phyloP scores from a whole-genome alignment of 176 grass and related monocot genomes.

The Tuctoria greenei region DNA sequence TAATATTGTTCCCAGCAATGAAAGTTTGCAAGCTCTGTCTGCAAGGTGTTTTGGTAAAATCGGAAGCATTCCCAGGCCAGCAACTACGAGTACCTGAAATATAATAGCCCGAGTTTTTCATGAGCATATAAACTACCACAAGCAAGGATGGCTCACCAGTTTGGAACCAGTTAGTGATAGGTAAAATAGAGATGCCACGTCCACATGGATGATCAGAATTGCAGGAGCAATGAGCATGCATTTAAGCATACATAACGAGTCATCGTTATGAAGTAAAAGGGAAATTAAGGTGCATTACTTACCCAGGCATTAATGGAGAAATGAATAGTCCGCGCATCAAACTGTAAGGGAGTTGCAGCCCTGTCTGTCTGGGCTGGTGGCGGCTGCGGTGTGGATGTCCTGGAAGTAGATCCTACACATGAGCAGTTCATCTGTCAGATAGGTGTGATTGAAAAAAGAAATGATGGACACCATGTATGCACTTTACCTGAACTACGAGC shows the following conservation, averaged over 20 bases:
- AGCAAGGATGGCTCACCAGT: neutral
- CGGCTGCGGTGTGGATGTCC: slow-evolving; percentile 31
- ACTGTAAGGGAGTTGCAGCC: slow-evolving; percentile 52
- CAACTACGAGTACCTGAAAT: slow-evolving; percentile 76
- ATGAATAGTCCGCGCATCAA: slow-evolving; percentile 71
- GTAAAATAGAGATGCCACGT: neutral
- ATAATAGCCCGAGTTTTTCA: slow-evolving; percentile 6
- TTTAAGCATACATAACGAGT: neutral
- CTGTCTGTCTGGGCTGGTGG: slow-evolving; percentile 24
- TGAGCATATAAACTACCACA: neutral
- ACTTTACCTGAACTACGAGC: slow-evolving; percentile 62
- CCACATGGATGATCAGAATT: neutral
- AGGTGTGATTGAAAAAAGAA: neutral
- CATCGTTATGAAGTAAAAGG: neutral
- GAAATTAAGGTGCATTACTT: slow-evolving; percentile 15
- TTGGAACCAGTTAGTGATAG: neutral
- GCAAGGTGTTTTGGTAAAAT: slow-evolving; percentile 69
- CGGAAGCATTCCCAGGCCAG: slow-evolving; percentile 86
- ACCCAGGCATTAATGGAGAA: slow-evolving; percentile 94
- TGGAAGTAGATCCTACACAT: slow-evolving; percentile 55
- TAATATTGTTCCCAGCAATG: slow-evolving; percentile 68
- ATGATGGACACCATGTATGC: neutral
- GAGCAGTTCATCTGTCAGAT: slow-evolving; percentile 20
- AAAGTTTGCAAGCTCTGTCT: slow-evolving; percentile 80
- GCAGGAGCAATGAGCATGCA: neutral